Percentiles rank a stretch among this genome's conserved stretches.
Conservation (phyloP, 2,329 filamentous ascomycete species). For the Aurifilum marmelostoma region DNA sequence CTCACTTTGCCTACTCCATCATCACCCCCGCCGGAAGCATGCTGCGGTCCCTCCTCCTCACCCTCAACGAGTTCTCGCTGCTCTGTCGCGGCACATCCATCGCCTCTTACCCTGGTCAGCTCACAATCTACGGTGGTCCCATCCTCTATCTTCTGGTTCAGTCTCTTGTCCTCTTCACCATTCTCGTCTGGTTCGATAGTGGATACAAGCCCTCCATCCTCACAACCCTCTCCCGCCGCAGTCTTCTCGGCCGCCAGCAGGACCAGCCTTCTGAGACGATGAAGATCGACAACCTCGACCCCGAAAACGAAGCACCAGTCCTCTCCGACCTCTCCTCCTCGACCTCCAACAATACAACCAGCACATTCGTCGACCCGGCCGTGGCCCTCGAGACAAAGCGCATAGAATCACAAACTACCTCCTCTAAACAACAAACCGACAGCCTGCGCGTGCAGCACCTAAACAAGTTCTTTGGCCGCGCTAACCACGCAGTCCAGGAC, state of each 20-base stretch:
- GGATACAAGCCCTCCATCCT: constrained; percentile 65
- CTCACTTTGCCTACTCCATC: constrained; percentile 74
- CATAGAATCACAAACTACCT: constrained; percentile 54
- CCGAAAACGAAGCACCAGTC: constrained; percentile 20
- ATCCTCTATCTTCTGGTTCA: constrained; percentile 83
- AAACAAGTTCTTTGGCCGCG: constrained; percentile 72
- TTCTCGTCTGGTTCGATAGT: constrained; percentile 81
- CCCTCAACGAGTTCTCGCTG: constrained; percentile 82
- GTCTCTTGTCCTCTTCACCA: constrained; percentile 67
- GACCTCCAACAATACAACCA: too few species aligned
- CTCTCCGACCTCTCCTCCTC: constrained; percentile 9
- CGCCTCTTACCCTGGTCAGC: constrained; percentile 68
- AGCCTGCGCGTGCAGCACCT: constrained; percentile 80
- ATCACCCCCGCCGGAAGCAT: constrained; percentile 79
- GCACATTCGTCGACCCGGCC: constrained; percentile 53
- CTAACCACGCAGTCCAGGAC: constrained; percentile 68
- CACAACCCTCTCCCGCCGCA: constrained; percentile 46
- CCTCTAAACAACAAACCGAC: constrained; percentile 49
- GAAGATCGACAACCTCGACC: constrained; percentile 9
- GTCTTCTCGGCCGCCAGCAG: constrained; percentile 34
- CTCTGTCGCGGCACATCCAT: constrained; percentile 70
- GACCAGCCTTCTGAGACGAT: not conserved
- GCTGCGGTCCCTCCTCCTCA: constrained; percentile 72
- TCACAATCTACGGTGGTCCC: constrained; percentile 79
- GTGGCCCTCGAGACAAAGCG: constrained; percentile 66